Percentiles rank a stretch among this genome's conserved stretches.
Evolutionary conservation across 768 basidiomycete species (phyloP).

Genomic region (Holtermannia corniformis): DNA sequence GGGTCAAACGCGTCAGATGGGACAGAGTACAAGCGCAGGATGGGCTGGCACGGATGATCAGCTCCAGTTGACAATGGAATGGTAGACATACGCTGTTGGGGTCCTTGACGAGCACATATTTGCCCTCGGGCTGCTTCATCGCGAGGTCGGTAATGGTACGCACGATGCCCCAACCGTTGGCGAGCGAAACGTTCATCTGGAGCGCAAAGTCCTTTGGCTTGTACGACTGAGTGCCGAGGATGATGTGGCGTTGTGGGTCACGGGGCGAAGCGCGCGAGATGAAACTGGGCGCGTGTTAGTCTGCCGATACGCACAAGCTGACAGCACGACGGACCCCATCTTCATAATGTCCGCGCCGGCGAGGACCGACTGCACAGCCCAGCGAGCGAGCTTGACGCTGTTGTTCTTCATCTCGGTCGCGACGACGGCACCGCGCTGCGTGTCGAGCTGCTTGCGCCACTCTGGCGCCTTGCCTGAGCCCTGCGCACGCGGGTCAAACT

Average conservation of each 20-base stretch:
- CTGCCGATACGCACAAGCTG: background rate
- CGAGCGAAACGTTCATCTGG: slow-evolving; percentile 87
- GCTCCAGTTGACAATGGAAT: background rate
- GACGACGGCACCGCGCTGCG: slow-evolving; percentile 92
- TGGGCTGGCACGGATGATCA: slow-evolving; percentile 52
- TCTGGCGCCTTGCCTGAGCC: slow-evolving; percentile 95
- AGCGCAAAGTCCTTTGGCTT: slow-evolving; percentile 87
- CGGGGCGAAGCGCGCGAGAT: slow-evolving; percentile 89
- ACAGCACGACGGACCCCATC: slow-evolving; percentile 62
- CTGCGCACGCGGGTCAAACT: slow-evolving; percentile 82
- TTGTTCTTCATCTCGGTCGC: slow-evolving; percentile 99
- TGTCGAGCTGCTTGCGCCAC: slow-evolving; percentile 94
- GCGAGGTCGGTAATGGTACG: slow-evolving; percentile 87
- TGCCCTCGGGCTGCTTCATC: slow-evolving; percentile 95
- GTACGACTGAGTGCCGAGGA: slow-evolving; percentile 87
- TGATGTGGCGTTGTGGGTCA: slow-evolving; percentile 90
- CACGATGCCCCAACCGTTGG: slow-evolving; percentile 98
- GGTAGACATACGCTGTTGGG: slow-evolving; percentile 75
- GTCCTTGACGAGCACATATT: slow-evolving; percentile 94
- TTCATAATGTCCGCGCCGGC: slow-evolving; percentile 95
- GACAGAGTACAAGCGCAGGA: slow-evolving; percentile 88
- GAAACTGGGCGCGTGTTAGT: slow-evolving; percentile 51
- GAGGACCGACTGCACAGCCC: slow-evolving; percentile 89
- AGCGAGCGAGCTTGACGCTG: slow-evolving; percentile 91
- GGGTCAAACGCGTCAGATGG: slow-evolving; percentile 75